These are phyloP conservation scores for Auxenochlorella pyrenoidosa DNA, from an alignment of 139 green algal genomes.

Conservation along the genomic window DNA sequence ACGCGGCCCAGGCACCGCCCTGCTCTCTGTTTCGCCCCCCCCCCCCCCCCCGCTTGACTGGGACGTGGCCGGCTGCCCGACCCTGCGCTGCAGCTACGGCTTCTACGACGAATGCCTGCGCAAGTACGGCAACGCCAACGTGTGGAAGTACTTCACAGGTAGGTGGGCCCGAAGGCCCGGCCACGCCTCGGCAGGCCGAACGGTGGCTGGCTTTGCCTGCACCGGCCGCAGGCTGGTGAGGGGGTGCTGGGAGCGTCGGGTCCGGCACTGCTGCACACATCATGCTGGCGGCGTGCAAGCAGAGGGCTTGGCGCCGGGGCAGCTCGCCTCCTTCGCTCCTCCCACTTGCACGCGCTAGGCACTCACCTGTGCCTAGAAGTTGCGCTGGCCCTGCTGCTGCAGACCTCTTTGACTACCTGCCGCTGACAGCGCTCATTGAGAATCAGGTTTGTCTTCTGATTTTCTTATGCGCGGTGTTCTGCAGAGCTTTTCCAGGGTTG, in stretches of 20 bases:
- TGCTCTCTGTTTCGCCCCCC: background rate
- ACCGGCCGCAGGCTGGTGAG: no score
- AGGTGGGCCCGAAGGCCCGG: background rate
- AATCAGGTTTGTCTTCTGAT: constrained; percentile 68
- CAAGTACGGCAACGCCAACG: constrained; percentile 98
- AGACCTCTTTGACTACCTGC: constrained; percentile 99
- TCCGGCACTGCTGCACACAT: no score
- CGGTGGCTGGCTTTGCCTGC: no score
- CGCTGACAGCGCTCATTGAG: constrained; percentile 96
- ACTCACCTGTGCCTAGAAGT: no score
- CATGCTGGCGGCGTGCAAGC: background rate
- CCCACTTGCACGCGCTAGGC: no score
- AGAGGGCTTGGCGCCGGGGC: background rate
- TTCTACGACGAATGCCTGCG: constrained; percentile 99
- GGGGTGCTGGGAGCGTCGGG: background rate
- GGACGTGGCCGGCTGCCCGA: background rate
- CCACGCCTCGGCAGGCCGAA: no score
- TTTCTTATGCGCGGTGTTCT: no score
- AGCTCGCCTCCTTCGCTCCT: no score
- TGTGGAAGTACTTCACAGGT: constrained; percentile 97
- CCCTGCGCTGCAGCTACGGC: constrained; percentile 81
- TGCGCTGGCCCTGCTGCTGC: background rate
- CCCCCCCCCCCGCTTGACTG: background rate
- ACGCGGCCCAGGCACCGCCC: no score
- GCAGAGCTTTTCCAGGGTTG: no score